Evolutionary conservation across 2,329 filamentous ascomycete genomes (phyloP), one percentile per base, ranked within the genome.

Genomic region (Ophiosphaerella narmari): DNA sequence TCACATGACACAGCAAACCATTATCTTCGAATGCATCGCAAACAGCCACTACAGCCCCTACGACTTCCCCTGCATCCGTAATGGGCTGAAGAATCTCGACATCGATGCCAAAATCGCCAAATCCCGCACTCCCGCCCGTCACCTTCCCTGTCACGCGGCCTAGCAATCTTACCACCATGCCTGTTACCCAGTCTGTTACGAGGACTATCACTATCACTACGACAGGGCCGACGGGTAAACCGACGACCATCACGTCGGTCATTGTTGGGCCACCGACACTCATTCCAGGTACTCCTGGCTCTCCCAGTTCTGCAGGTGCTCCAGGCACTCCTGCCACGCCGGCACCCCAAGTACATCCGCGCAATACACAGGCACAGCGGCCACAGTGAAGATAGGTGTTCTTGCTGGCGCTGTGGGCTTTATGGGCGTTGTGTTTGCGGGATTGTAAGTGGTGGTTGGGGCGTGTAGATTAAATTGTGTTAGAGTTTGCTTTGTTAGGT

Each of bases 11-110:
- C 16, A 60, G 60, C 62, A 63, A 57, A 39, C 32, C 26, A 53
- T 64, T 39, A 36, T 65, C 45, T 60, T 64, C 47, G 48, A 55
- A 5, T 36, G 44, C 12, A 43, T 67, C 42, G 38, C 53, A 23
- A 45, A 54, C 43, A 57, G 52, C 54, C 33, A 53, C 23, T 63
- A 57, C 55, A 60, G 52, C 40, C 53, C 54, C 2, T 46, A 39
- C 21, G 48, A 62, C 46, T 59, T 60, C 50, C 42, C 45, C 33
- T 66, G 62, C 54, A 57, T 66, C 34, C 65, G 63, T 48, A n/a
- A 41, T 4, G 49, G 57, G 47, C 50, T 66, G 44, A 36, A 47
- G 33, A 43, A 32, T 14, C 46, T 59, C 29, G 31, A 24, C 33
- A 33, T 50, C 35, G 41, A 32, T 7, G 43, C 24, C 45, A 39